A percentile compares a stretch with the other conserved stretches of the same genome.
Evolutionary conservation across 495 filamentous ascomycete genomes (phyloP).

Genomic region (Talaromyces borbonicus): DNA sequence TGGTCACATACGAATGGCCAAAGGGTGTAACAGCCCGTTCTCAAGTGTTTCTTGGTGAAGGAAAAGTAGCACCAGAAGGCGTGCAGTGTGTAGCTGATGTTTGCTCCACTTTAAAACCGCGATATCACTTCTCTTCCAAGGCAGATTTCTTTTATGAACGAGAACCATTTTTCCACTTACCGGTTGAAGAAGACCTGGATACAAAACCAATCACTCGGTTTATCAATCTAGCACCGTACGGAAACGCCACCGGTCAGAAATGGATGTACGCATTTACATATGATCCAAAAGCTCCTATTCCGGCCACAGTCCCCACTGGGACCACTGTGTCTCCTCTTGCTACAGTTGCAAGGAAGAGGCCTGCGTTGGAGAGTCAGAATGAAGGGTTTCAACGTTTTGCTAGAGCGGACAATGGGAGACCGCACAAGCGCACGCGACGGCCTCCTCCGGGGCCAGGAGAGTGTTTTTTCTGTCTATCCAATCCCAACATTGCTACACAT

Average conservation of each 20-base stretch:
- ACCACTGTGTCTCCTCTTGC: slow-evolving; percentile 63
- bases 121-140: slow-evolving; percentile 77
- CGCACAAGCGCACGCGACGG: slow-evolving; percentile 45
- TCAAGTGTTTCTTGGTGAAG: slow-evolving; percentile 40
- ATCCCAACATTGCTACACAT: slow-evolving; percentile 70
- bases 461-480: slow-evolving; percentile 94
- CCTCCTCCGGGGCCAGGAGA: slow-evolving; percentile 61
- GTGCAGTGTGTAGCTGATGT: slow-evolving; percentile 60
- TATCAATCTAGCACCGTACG: slow-evolving; percentile 71
- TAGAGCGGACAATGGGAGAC: slow-evolving; percentile 26
- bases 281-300: slow-evolving; percentile 47
- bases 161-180: slow-evolving; percentile 79
- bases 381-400: slow-evolving; percentile 56
- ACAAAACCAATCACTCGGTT: slow-evolving; percentile 66
- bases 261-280: slow-evolving; percentile 85
- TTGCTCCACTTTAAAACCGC: slow-evolving; percentile 63
- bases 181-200: slow-evolving; percentile 41
- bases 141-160: slow-evolving; percentile 69
- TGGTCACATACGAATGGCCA: slow-evolving; percentile 83
- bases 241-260: slow-evolving; percentile 65
- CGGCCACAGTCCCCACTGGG: slow-evolving; percentile 49
- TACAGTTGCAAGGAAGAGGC: slow-evolving; percentile 47
- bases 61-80: slow-evolving; percentile 23
- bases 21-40: slow-evolving; percentile 53
- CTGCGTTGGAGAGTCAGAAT: slow-evolving; percentile 36